Conservation (phyloP, 495 filamentous ascomycete genomes). For the Umbilicaria muhlenbergii region DNA sequence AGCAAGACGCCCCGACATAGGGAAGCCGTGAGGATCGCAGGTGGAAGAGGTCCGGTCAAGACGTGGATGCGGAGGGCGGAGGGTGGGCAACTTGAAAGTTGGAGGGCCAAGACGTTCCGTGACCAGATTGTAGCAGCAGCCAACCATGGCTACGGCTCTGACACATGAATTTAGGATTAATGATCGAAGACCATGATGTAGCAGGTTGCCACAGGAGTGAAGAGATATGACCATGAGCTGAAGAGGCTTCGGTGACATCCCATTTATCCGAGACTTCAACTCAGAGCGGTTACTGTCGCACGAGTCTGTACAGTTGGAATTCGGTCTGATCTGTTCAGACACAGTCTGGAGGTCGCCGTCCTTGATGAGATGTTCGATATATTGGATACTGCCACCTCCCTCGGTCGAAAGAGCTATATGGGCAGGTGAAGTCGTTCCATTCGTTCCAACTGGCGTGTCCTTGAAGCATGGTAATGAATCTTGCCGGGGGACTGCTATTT, state of each 20-base stretch:
- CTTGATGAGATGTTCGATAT: conserved; percentile 42
- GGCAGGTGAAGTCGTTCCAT: no score
- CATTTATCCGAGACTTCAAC: background rate
- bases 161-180: conserved; percentile 69
- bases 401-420: conserved; percentile 9
- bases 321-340: conserved; percentile 20
- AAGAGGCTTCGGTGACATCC: conserved; percentile 6
- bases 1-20: conserved; percentile 66
- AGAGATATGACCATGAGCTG: conserved; percentile 80
- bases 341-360: conserved; percentile 45
- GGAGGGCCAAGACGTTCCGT: conserved; percentile 80
- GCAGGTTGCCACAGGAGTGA: conserved; percentile 90
- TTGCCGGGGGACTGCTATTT: background rate
- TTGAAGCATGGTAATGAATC: background rate
- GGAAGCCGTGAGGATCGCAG: conserved; percentile 79
- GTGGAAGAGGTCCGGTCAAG: conserved; percentile 40
- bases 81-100: conserved; percentile 63
- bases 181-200: conserved; percentile 86
- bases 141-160: conserved; percentile 79
- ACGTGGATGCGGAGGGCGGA: conserved; percentile 41
- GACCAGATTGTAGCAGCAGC: conserved; percentile 94
- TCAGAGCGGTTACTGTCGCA: no score
- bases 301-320: background rate
- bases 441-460: no score
- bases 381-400: conserved; percentile 41